phyloP scores from a whole-genome alignment of 768 basidiomycete genomes.

The Naganishia friedmannii region DNA sequence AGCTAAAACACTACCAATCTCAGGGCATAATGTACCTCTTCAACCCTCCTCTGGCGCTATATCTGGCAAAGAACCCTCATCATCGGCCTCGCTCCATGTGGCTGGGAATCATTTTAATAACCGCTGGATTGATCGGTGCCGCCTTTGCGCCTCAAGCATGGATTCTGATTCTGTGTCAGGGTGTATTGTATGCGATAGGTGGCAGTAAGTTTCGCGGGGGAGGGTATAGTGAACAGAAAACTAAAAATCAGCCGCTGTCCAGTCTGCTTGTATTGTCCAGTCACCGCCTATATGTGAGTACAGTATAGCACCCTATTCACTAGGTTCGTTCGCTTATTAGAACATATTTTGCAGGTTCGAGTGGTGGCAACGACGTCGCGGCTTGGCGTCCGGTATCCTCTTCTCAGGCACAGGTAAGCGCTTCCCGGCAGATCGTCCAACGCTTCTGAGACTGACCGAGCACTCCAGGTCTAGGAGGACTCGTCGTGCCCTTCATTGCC shows the following conservation, averaged over 20 bases:
- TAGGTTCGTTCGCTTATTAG: constrained; percentile 16
- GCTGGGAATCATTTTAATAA: constrained; percentile 32
- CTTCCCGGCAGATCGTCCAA: not conserved
- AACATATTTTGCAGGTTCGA: constrained; percentile 20
- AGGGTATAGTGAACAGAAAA: not conserved
- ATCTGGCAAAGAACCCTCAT: constrained; percentile 32
- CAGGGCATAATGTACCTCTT: constrained; percentile 39
- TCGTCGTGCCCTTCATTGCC: constrained; percentile 37
- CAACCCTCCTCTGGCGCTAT: constrained; percentile 32
- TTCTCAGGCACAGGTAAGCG: constrained; percentile 37
- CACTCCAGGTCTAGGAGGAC: constrained; percentile 34
- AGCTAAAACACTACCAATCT: not conserved
- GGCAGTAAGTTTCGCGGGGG: constrained; percentile 32
- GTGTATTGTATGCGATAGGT: constrained; percentile 35
- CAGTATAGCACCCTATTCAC: not conserved
- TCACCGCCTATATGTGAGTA: constrained; percentile 37
- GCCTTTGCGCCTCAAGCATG: constrained; percentile 31
- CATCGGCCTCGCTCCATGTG: constrained; percentile 33
- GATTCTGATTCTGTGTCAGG: constrained; percentile 35
- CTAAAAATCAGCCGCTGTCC: not conserved
- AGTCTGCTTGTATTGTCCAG: constrained; percentile 37
- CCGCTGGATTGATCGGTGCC: constrained; percentile 32
- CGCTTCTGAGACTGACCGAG: not conserved
- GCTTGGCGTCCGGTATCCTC: constrained; percentile 37
- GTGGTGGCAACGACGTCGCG: constrained; percentile 34